Conservation (phyloP, 139 green algal species). For the Auxenochlorella pyrenoidosa region DNA sequence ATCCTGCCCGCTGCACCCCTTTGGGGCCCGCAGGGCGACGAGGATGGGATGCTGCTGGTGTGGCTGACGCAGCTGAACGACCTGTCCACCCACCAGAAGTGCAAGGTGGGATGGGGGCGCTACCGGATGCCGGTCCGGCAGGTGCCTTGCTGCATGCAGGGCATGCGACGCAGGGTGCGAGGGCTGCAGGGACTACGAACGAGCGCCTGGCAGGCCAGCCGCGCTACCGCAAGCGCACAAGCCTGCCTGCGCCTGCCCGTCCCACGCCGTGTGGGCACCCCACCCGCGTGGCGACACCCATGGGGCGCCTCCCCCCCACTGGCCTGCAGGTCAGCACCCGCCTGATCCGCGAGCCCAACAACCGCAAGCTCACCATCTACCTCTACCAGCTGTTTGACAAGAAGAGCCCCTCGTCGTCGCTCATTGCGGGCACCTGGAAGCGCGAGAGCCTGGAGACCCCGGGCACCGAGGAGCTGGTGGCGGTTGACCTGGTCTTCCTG, state of each 20-base stretch:
- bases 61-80: conserved; percentile 14
- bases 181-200: no score
- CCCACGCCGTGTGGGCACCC: no score
- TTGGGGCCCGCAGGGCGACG: not conserved
- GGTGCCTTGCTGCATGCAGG: no score
- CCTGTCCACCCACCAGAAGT: not conserved
- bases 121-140: no score
- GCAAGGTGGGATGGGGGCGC: no score
- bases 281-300: not conserved
- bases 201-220: no score
- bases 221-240: not conserved
- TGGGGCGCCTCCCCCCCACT: not conserved
- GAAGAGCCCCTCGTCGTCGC: not conserved
- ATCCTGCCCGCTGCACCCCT: not conserved
- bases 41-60: not conserved
- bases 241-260: not conserved
- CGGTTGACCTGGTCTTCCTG: not conserved
- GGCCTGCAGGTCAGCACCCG: not conserved
- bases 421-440: conserved; percentile 1
- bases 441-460: not conserved
- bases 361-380: not conserved
- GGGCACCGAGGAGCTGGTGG: not conserved
- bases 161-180: no score
- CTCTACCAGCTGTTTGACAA: conserved; percentile 17
- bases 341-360: not conserved